Evolutionary conservation across 2,329 filamentous ascomycete genomes (phyloP), one percentile per base, ranked within the genome.

Genomic region (Sporothrix sp.): DNA sequence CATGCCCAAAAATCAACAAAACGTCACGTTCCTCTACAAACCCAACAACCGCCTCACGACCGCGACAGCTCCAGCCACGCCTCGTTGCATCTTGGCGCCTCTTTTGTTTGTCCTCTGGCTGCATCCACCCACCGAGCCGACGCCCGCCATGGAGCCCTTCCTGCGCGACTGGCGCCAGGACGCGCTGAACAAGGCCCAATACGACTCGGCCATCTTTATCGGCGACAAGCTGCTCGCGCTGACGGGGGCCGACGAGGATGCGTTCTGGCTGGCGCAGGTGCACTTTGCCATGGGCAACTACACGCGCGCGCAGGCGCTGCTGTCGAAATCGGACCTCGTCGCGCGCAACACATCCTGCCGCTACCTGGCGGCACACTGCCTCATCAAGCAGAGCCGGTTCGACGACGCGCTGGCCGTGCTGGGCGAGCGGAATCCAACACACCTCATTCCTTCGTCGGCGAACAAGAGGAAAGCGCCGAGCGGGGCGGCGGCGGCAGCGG

Each of bases 271-370:
- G 38, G 93, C 93, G n/a, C 91, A 97, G 68, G 88, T 95, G 33
- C 91, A 98, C 68, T 98, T 97, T 69, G 85, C 84, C 47, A 93
- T 88, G 44, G 90, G 88, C 60, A 95, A 97, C 71, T 96, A 95
- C 67, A 93, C 85, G 8, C 85, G 93, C 60, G 90, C 93, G 3
- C 84, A 95, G 60, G 79, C 87, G 21, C 86, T 96, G 57, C 81
- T 98, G 55, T 81, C 83, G 27, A 84, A 87, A 61, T 84, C 90
- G 65, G 86, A 94, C 65, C 79, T 97, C 55, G 79, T 93, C 59
- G 70, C 79, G 39, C 81, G 86, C 59, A 96, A 86, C 60, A 79
- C 89, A 1, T 87, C 89, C 47, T 96, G 91, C 65, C 83, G 85
- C 62, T 98, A 98, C 64, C 82, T 98, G 30, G 87, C 90, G 42